These are phyloP conservation scores for Salvia rosmarinus DNA, from an alignment of 257 asterid genomes.

Conservation along the genomic window DNA sequence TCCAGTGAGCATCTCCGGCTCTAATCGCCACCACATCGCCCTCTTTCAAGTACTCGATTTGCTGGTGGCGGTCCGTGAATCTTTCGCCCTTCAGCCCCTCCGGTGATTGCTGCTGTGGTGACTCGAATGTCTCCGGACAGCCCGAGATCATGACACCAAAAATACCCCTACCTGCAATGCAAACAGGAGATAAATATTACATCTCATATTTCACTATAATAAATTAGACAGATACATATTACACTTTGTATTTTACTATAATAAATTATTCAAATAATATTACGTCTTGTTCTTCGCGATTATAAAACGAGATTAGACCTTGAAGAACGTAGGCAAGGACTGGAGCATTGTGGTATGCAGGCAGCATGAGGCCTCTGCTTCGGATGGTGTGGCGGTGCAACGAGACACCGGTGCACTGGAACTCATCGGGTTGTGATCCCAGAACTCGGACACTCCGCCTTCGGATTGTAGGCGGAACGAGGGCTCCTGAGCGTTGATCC, in stretches of 20 bases:
- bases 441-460: slow-evolving; percentile 60
- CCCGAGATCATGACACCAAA: slow-evolving; percentile 57
- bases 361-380: slow-evolving; percentile 48
- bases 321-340: slow-evolving; percentile 46
- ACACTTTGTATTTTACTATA: no score
- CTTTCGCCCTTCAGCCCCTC: slow-evolving; percentile 33
- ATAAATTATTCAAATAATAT: no score
- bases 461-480: slow-evolving; percentile 44
- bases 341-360: slow-evolving; percentile 58
- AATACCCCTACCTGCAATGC: slow-evolving; percentile 52
- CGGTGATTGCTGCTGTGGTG: slow-evolving; percentile 38
- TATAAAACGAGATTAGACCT: no score
- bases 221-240: no score
- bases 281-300: no score
- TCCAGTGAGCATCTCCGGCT: slow-evolving; percentile 71
- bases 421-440: slow-evolving; percentile 54
- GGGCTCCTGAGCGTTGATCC: slow-evolving; percentile 54
- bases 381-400: slow-evolving; percentile 49
- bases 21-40: slow-evolving; percentile 62
- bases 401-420: slow-evolving; percentile 67
- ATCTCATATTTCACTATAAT: neutral
- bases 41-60: slow-evolving; percentile 38
- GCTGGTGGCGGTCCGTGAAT: slow-evolving; percentile 55
- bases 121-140: slow-evolving; percentile 71
- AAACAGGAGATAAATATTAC: neutral